Evolutionary conservation across 352 stramenopile species (phyloP).

Genomic region (Aphanomyces invadans): DNA sequence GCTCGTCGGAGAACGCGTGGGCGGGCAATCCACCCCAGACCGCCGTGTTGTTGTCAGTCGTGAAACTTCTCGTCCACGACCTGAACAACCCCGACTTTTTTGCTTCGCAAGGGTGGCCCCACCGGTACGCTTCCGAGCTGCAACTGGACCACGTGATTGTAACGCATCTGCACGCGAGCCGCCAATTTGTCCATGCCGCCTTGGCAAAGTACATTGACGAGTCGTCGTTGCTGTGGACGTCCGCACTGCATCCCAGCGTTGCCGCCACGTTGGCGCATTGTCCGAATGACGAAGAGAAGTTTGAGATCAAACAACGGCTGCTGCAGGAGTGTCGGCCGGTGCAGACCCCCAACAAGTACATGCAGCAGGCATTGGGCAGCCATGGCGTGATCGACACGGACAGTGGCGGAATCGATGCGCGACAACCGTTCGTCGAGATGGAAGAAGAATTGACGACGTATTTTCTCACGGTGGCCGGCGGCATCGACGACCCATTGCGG

Average conservation of each 20-base stretch:
- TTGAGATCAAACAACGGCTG: conserved; percentile 4
- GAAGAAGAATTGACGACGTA: conserved; percentile 13
- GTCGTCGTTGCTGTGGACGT: background rate
- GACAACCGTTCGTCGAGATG: background rate
- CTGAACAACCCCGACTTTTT: background rate
- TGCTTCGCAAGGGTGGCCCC: background rate
- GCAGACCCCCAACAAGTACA: conserved; percentile 10
- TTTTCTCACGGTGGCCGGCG: conserved; percentile 2
- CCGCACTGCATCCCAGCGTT: conserved; percentile 7
- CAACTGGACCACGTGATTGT: background rate
- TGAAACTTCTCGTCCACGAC: conserved; percentile 5
- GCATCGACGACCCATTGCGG: conserved; percentile 5
- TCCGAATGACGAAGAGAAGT: background rate
- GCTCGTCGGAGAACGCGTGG: no score
- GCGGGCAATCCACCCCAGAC: background rate
- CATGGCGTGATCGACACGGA: no score
- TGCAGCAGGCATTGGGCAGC: conserved; percentile 3
- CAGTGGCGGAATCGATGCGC: no score
- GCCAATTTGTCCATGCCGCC: background rate
- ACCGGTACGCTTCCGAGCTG: no score
- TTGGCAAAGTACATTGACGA: conserved; percentile 6
- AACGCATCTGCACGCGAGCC: background rate
- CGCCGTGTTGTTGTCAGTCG: conserved; percentile 2
- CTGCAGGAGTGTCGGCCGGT: background rate
- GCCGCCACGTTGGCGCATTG: conserved; percentile 16